These are phyloP conservation scores for Millerago galiae DNA, from an alignment of 805 yeast genomes.

Conservation along the genomic window DNA sequence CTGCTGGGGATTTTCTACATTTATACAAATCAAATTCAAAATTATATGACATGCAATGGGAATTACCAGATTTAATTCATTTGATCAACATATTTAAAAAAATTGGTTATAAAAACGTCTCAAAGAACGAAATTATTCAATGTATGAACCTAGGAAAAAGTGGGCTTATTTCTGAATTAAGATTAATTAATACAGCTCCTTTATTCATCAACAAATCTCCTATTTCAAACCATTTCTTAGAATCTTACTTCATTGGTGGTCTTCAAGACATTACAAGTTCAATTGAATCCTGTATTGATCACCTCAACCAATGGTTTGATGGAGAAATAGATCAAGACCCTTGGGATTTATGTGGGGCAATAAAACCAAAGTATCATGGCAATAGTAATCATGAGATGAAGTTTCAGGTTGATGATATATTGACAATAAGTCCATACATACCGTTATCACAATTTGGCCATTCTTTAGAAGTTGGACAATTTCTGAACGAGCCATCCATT, in stretches of 20 bases:
- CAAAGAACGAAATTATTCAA: conserved; percentile 29
- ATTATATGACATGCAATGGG: conserved; percentile 31
- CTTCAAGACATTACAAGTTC: conserved; percentile 39
- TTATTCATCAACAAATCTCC: conserved; percentile 31
- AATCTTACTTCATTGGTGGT: conserved; percentile 48
- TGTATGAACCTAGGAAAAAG: conserved; percentile 53
- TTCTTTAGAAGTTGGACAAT: conserved; percentile 35
- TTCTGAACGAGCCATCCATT: conserved; percentile 31
- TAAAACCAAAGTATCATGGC: conserved; percentile 3
- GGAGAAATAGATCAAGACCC: conserved; percentile 22
- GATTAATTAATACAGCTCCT: conserved; percentile 6
- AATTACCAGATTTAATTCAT: conserved; percentile 34
- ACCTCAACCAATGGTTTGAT: conserved; percentile 37
- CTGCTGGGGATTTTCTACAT: conserved; percentile 57
- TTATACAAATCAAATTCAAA: conserved; percentile 28
- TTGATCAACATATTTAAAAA: conserved; percentile 33
- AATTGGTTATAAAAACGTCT: conserved; percentile 30
- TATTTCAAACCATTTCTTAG: conserved; percentile 33
- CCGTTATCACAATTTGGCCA: conserved; percentile 39
- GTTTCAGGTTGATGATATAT: not conserved
- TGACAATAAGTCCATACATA: conserved; percentile 21
- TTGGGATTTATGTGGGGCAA: conserved; percentile 31
- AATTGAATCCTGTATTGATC: conserved; percentile 31
- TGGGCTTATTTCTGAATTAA: conserved; percentile 43
- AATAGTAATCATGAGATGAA: not conserved